Percentiles rank a stretch among this genome's conserved stretches.
These are phyloP conservation scores for Singerocomus inundabilis DNA, from an alignment of 1,284 basidiomycete species.

Conservation along the genomic window DNA sequence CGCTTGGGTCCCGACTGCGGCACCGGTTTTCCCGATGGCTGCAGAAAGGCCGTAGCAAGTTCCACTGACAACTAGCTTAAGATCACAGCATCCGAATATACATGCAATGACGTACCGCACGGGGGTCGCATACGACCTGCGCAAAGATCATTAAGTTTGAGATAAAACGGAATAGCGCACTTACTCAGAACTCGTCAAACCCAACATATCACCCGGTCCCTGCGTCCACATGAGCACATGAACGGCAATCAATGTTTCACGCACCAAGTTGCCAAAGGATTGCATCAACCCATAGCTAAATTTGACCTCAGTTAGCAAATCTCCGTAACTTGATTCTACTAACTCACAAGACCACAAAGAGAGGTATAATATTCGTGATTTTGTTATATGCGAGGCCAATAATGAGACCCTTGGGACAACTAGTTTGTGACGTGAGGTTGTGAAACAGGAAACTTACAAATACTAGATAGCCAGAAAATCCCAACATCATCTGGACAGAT, in stretches of 20 bases:
- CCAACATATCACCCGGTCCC: constrained; percentile 76
- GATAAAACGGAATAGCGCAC: constrained; percentile 26
- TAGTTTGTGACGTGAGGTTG: not conserved
- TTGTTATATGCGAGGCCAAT: constrained; percentile 69
- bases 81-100: not conserved
- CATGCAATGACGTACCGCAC: constrained; percentile 44
- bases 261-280: constrained; percentile 63
- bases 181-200: constrained; percentile 64
- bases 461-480: constrained; percentile 72
- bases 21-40: constrained; percentile 74
- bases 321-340: not conserved
- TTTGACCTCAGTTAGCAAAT: constrained; percentile 7
- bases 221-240: constrained; percentile 25
- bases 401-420: constrained; percentile 43
- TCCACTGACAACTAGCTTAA: constrained; percentile 40
- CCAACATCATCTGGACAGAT: constrained; percentile 59
- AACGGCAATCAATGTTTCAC: constrained; percentile 6
- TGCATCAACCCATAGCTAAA: constrained; percentile 68
- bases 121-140: constrained; percentile 63
- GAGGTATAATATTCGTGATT: constrained; percentile 62
- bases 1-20: constrained; percentile 73
- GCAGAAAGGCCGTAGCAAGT: constrained; percentile 72
- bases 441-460: constrained; percentile 43
- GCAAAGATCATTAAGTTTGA: constrained; percentile 1
- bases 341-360: constrained; percentile 66